phyloP scores from a whole-genome alignment of 2,329 filamentous ascomycete species.

The Xylaria arbuscula region DNA sequence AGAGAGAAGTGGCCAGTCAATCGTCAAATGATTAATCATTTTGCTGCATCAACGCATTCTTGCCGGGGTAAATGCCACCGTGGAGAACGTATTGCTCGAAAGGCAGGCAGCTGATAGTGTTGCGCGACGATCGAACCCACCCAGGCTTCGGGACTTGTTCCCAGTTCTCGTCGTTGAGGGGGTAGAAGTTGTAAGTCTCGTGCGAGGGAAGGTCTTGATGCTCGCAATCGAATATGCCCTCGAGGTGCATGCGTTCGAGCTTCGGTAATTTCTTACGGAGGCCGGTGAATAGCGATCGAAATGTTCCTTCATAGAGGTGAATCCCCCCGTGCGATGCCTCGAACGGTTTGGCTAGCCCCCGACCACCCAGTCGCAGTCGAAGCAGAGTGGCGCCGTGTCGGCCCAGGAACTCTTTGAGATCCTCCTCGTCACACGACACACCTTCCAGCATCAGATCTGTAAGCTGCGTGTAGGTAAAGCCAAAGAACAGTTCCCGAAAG shows the following conservation, averaged over 20 bases:
- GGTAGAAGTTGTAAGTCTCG: slow-evolving; percentile 57
- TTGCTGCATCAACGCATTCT: slow-evolving; percentile 39
- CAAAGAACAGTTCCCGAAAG: slow-evolving; percentile 54
- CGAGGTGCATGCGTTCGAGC: slow-evolving; percentile 57
- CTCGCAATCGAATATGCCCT: slow-evolving; percentile 59
- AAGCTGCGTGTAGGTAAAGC: slow-evolving; percentile 54
- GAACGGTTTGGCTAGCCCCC: slow-evolving; percentile 54
- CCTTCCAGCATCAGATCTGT: slow-evolving; percentile 58
- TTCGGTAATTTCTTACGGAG: slow-evolving; percentile 53
- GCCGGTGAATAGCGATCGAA: slow-evolving; percentile 56
- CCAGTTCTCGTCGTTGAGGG: slow-evolving; percentile 57
- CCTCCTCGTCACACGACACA: slow-evolving; percentile 57
- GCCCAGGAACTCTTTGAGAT: slow-evolving; percentile 57
- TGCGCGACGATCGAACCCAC: slow-evolving; percentile 48
- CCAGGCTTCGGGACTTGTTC: slow-evolving; percentile 47
- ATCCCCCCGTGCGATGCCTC: slow-evolving; percentile 58
- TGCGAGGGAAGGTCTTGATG: slow-evolving; percentile 52
- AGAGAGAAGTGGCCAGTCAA: background rate
- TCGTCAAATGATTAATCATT: slow-evolving; percentile 33
- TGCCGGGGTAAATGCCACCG: slow-evolving; percentile 53
- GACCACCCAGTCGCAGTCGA: slow-evolving; percentile 58
- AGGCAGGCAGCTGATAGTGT: slow-evolving; percentile 53
- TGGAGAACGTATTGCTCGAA: slow-evolving; percentile 57
- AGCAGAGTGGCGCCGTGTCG: slow-evolving; percentile 55
- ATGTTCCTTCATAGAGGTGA: slow-evolving; percentile 58